These are phyloP conservation scores for Zygosaccharomyces sapae DNA, from an alignment of 1,139 yeast species.

Conservation along the genomic window DNA sequence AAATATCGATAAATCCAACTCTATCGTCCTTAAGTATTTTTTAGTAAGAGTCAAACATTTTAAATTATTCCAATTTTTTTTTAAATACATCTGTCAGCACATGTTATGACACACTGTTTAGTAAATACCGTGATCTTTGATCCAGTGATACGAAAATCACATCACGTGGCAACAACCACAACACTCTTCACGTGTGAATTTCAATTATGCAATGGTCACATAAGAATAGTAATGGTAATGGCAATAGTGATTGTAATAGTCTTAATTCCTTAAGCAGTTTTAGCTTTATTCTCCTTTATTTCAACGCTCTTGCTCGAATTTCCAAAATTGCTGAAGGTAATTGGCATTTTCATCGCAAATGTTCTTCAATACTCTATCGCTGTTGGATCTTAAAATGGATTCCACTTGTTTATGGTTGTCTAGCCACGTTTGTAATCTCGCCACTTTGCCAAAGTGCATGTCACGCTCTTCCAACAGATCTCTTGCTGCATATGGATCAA, in stretches of 20 bases:
- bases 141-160: no score
- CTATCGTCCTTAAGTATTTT: no score
- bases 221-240: background rate
- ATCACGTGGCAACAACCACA: no score
- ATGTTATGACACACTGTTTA: no score
- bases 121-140: no score
- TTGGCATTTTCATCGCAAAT: constrained; percentile 37
- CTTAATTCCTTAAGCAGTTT: background rate
- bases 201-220: no score
- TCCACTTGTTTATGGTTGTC: constrained; percentile 42
- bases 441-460: constrained; percentile 30
- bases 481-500: constrained; percentile 47
- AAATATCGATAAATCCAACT: no score
- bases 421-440: constrained; percentile 37
- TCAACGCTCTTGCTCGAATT: constrained; percentile 11
- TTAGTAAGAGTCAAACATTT: no score
- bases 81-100: no score
- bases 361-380: constrained; percentile 37
- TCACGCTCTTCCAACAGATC: constrained; percentile 36
- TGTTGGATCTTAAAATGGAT: constrained; percentile 39
- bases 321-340: constrained; percentile 26
- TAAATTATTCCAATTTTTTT: no score
- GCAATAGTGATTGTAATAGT: no score
- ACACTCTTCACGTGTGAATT: no score
- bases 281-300: background rate